Conservation (phyloP, 345 rosid genomes). For the Litchi chinensis region DNA sequence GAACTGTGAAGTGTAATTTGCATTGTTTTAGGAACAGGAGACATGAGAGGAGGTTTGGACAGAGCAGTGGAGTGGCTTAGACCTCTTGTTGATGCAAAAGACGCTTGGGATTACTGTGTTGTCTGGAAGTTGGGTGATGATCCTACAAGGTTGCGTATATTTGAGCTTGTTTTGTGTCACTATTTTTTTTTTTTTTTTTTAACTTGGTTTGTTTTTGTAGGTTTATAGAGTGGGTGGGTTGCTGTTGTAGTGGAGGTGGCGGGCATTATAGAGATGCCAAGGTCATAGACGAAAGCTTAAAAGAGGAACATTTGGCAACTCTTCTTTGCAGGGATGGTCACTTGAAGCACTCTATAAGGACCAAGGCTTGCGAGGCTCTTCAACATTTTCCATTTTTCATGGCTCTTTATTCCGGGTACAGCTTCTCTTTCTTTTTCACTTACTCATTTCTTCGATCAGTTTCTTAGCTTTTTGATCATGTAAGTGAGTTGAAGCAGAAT, state of each 20-base stretch:
- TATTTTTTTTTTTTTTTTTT: background rate
- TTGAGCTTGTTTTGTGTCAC: background rate
- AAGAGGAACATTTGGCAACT: conserved; percentile 22
- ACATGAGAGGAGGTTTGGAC: conserved; percentile 55
- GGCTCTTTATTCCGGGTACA: conserved; percentile 82
- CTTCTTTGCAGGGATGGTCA: conserved; percentile 60
- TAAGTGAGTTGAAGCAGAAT: conserved; percentile 43
- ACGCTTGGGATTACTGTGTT: conserved; percentile 77
- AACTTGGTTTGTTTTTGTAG: conserved; percentile 32
- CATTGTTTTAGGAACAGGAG: conserved; percentile 20
- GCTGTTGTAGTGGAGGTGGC: conserved; percentile 68
- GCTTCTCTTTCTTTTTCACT: background rate
- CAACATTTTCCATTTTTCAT: conserved; percentile 55
- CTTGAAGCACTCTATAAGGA: conserved; percentile 44
- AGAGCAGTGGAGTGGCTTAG: conserved; percentile 66
- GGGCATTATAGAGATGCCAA: conserved; percentile 16
- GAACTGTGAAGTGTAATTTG: background rate
- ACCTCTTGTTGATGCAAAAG: conserved; percentile 60
- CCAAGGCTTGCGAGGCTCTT: conserved; percentile 72
- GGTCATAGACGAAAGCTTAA: conserved; percentile 41
- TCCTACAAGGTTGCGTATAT: conserved; percentile 60
- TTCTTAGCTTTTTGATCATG: background rate
- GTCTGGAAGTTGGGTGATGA: conserved; percentile 84
- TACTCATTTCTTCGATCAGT: background rate
- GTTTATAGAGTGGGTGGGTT: conserved; percentile 80